Evolutionary conservation across 441 rosid genomes (phyloP).

Genomic region (Populus hybrid): DNA sequence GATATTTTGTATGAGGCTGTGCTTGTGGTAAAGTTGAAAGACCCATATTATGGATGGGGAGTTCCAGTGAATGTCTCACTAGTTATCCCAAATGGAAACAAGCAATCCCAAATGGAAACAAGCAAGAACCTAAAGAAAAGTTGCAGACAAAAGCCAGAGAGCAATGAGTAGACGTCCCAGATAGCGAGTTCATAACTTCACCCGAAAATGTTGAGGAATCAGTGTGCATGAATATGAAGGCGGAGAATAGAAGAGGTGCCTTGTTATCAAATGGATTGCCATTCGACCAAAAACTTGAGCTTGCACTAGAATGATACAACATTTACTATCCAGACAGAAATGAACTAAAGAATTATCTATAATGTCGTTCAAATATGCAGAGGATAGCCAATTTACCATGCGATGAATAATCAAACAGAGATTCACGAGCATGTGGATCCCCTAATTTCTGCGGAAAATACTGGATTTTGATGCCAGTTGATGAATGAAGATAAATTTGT

Average conservation of each 20-base stretch:
- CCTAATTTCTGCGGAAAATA: not conserved
- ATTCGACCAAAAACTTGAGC: conserved; percentile 43
- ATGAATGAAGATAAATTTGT: not conserved
- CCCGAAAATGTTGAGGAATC: conserved; percentile 39
- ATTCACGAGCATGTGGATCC: not conserved
- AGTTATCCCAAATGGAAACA: conserved; percentile 10
- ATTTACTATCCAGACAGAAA: not conserved
- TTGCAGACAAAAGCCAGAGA: conserved; percentile 35
- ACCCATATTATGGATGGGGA: conserved; percentile 53
- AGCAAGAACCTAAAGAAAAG: conserved; percentile 34
- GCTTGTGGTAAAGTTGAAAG: conserved; percentile 44
- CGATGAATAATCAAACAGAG: not conserved
- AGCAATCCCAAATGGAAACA: conserved; percentile 34
- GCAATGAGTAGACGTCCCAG: conserved; percentile 53
- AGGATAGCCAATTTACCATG: not conserved
- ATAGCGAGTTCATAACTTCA: conserved; percentile 45
- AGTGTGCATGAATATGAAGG: conserved; percentile 46
- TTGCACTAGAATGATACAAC: not conserved
- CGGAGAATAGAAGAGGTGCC: conserved; percentile 65
- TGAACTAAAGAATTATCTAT: not conserved
- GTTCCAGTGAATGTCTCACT: conserved; percentile 49
- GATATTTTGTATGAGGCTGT: conserved; percentile 42
- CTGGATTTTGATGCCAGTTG: not conserved
- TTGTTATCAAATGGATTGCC: conserved; percentile 49
- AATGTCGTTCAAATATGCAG: not conserved